Evolutionary conservation across 2,329 filamentous ascomycete genomes (phyloP).

Genomic region (Penicillium verrucosum): DNA sequence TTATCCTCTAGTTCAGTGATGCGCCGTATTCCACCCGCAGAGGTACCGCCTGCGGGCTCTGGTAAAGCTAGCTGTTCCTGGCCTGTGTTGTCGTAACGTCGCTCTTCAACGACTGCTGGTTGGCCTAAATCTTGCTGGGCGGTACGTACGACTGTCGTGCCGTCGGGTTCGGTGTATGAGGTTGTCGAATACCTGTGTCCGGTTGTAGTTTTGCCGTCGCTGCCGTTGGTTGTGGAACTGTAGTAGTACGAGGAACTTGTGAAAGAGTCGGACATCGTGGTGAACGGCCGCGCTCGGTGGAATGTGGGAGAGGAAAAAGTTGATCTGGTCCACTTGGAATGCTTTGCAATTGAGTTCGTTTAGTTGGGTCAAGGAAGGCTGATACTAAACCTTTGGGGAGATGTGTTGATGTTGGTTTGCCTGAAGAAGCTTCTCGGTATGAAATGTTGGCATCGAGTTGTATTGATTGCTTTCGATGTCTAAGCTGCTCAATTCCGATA

Average conservation of each 20-base stretch:
- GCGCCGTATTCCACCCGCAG: slow-evolving; percentile 23
- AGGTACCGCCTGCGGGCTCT: slow-evolving; percentile 11
- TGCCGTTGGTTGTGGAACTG: slow-evolving; percentile 29
- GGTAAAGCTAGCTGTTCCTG: slow-evolving; percentile 25
- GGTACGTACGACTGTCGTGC: slow-evolving; percentile 34
- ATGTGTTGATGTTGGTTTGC: neutral
- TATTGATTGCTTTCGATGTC: neutral
- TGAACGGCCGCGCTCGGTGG: slow-evolving; percentile 4
- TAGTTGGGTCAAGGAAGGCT: neutral
- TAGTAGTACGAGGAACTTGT: slow-evolving; percentile 35
- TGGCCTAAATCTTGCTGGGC: slow-evolving; percentile 35
- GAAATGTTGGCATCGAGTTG: neutral
- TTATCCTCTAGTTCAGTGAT: slow-evolving; percentile 31
- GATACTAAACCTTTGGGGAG: neutral
- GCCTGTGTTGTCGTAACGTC: slow-evolving; percentile 33
- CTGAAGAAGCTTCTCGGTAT: neutral
- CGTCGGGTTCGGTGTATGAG: slow-evolving; percentile 33
- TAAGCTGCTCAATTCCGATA: neutral
- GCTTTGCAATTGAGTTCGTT: neutral
- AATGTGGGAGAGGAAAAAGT: slow-evolving; percentile 6
- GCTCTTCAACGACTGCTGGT: slow-evolving; percentile 33
- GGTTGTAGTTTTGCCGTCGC: slow-evolving; percentile 25
- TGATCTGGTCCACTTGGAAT: slow-evolving; percentile 6
- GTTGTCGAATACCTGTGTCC: slow-evolving; percentile 34
- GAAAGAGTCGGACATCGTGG: slow-evolving; percentile 28